A percentile compares a stretch with the other conserved stretches of the same genome.
Conservation (phyloP, 148 eudicot species). For the Hydrangea macrophylla region DNA sequence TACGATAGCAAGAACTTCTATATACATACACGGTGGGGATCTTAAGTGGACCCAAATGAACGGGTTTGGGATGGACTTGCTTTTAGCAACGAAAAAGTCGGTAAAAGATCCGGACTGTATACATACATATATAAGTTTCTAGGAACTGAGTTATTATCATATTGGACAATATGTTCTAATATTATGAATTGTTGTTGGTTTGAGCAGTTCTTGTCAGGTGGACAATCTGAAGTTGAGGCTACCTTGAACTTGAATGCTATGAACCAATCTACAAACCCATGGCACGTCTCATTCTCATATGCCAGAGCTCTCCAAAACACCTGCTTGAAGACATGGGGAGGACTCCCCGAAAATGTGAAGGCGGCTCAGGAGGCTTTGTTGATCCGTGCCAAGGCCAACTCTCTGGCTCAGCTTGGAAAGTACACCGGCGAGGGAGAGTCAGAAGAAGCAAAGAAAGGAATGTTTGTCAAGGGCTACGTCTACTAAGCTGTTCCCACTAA, state of each 20-base stretch:
- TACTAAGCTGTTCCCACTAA: constrained; percentile 42
- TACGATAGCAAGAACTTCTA: too few relatives aligned
- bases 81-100: too few relatives aligned
- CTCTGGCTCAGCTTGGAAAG: constrained; percentile 87
- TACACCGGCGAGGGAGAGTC: constrained; percentile 90
- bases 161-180: constrained; percentile 6
- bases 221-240: constrained; percentile 96
- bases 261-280: constrained; percentile 86
- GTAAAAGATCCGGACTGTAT: too few relatives aligned
- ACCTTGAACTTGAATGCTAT: constrained; percentile 85
- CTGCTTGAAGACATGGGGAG: constrained; percentile 93
- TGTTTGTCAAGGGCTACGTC: constrained; percentile 83
- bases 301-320: constrained; percentile 96
- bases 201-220: constrained; percentile 85
- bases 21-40: too few relatives aligned
- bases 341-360: constrained; percentile 69
- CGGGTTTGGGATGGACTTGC: too few relatives aligned
- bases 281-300: constrained; percentile 94
- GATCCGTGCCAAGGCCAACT: constrained; percentile 78
- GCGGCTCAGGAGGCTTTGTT: constrained; percentile 74
- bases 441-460: constrained; percentile 71
- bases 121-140: too few relatives aligned
- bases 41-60: too few relatives aligned
- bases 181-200: not conserved
- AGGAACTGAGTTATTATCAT: too few relatives aligned